phyloP scores from a whole-genome alignment of 2,329 filamentous ascomycete genomes.

The Fusarium papillatum region DNA sequence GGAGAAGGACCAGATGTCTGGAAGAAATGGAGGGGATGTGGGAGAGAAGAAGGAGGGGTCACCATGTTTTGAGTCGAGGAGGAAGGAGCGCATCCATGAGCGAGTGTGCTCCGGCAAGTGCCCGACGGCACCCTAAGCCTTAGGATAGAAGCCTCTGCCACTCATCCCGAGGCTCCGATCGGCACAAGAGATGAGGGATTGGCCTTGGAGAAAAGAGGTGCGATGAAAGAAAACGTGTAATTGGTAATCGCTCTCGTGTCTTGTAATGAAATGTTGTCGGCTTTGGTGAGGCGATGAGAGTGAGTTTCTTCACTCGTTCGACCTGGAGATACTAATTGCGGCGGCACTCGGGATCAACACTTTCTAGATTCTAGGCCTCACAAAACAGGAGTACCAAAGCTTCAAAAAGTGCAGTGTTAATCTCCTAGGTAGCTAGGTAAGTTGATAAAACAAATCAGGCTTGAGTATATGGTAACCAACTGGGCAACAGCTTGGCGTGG shows the following conservation, averaged over 20 bases:
- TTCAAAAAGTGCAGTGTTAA: neutral
- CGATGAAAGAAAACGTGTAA: neutral
- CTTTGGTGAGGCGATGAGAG: neutral
- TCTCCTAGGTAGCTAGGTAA: neutral
- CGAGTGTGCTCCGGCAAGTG: conserved; percentile 11
- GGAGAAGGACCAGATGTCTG: conserved; percentile 11
- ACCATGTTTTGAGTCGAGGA: conserved; percentile 8
- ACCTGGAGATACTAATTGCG: neutral
- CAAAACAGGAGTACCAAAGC: neutral
- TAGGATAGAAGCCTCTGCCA: conserved; percentile 18
- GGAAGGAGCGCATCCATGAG: conserved; percentile 18
- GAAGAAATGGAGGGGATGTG: conserved; percentile 7
- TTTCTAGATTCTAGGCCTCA: neutral
- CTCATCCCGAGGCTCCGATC: neutral
- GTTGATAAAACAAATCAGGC: neutral
- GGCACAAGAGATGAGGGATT: neutral
- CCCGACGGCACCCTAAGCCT: conserved; percentile 11
- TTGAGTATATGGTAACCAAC: neutral
- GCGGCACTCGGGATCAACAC: neutral
- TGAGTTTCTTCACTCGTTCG: neutral
- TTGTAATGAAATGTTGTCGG: neutral
- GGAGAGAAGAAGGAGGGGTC: conserved; percentile 6
- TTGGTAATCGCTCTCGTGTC: neutral
- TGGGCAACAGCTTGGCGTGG: neutral
- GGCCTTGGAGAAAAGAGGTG: neutral